A percentile compares a stretch with the other conserved stretches of the same genome.
Conservation (phyloP, 805 yeast genomes). For the Starmerella stellata region DNA sequence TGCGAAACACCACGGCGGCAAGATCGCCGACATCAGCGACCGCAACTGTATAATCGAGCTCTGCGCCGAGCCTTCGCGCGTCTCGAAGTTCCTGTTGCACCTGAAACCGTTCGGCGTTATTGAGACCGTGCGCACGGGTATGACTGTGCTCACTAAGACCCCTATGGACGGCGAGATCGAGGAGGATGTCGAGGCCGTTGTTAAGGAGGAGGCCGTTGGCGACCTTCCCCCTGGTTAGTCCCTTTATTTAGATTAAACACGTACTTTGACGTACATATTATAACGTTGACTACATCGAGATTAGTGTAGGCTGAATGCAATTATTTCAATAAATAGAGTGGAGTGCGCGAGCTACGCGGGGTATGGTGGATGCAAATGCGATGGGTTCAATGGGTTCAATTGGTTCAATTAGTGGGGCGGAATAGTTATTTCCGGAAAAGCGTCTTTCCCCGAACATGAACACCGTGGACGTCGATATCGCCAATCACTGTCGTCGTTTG, state of each 20-base stretch:
- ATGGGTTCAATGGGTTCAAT: too few relatives aligned
- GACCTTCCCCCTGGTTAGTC: constrained; percentile 89
- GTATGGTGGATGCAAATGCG: too few relatives aligned
- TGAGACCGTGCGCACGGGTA: constrained; percentile 93
- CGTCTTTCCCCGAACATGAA: background rate
- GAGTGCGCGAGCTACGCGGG: too few relatives aligned
- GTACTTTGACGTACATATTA: too few relatives aligned
- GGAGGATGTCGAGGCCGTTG: constrained; percentile 29
- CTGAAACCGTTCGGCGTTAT: constrained; percentile 90
- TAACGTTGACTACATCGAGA: too few relatives aligned
- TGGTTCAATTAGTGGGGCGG: too few relatives aligned
- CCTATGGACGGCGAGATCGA: constrained; percentile 46
- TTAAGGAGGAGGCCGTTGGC: constrained; percentile 37
- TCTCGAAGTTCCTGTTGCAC: constrained; percentile 69
- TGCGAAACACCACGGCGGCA: constrained; percentile 80
- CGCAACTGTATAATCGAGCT: constrained; percentile 88
- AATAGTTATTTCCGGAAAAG: background rate
- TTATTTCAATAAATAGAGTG: too few relatives aligned
- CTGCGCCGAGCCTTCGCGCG: constrained; percentile 80
- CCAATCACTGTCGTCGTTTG: background rate
- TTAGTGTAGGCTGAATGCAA: too few relatives aligned
- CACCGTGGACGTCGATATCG: background rate
- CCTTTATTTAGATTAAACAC: too few relatives aligned
- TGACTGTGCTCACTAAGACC: constrained; percentile 97
- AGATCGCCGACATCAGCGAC: constrained; percentile 76